phyloP scores from a whole-genome alignment of 768 basidiomycete genomes.

The Lactarius akahatsu region DNA sequence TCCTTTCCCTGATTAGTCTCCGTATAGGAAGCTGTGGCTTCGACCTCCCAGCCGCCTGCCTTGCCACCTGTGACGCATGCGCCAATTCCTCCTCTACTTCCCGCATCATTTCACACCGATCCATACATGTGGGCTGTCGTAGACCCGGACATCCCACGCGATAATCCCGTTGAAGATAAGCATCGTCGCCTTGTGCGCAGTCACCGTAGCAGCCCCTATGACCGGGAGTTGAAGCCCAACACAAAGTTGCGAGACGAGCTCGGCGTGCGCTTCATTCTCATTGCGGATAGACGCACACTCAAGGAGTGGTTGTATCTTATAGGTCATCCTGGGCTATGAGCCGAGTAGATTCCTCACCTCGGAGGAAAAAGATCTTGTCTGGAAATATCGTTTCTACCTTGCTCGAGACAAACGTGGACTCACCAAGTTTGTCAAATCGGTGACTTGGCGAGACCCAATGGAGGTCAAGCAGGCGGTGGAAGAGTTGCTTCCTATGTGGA shows the following conservation, averaged over 20 bases:
- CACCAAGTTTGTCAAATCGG: slow-evolving; percentile 96
- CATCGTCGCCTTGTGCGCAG: slow-evolving; percentile 92
- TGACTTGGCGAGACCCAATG: slow-evolving; percentile 93
- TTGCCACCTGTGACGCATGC: slow-evolving; percentile 41
- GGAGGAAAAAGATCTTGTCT: slow-evolving; percentile 94
- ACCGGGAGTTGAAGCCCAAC: slow-evolving; percentile 94
- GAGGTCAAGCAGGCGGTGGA: slow-evolving; percentile 99
- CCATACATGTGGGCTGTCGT: slow-evolving; percentile 80
- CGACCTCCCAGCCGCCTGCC: slow-evolving; percentile 40
- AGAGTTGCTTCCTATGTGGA: slow-evolving; percentile 93
- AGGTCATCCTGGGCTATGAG: slow-evolving; percentile 90
- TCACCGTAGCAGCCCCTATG: slow-evolving; percentile 92
- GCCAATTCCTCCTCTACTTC: slow-evolving; percentile 47
- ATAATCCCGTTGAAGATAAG: slow-evolving; percentile 98
- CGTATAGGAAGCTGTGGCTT: slow-evolving; percentile 22
- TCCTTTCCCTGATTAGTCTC: neutral
- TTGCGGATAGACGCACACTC: neutral
- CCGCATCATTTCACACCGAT: slow-evolving; percentile 58
- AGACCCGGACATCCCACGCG: slow-evolving; percentile 87
- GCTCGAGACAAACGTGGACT: slow-evolving; percentile 88
- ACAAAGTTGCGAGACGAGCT: slow-evolving; percentile 93
- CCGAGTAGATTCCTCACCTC: slow-evolving; percentile 84
- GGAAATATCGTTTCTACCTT: slow-evolving; percentile 99
- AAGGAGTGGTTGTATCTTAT: neutral
- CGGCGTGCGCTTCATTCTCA: slow-evolving; percentile 55